Evolutionary conservation across 2,329 filamentous ascomycete genomes (phyloP).

Genomic region (Arthrobotrys sphaeroides): DNA sequence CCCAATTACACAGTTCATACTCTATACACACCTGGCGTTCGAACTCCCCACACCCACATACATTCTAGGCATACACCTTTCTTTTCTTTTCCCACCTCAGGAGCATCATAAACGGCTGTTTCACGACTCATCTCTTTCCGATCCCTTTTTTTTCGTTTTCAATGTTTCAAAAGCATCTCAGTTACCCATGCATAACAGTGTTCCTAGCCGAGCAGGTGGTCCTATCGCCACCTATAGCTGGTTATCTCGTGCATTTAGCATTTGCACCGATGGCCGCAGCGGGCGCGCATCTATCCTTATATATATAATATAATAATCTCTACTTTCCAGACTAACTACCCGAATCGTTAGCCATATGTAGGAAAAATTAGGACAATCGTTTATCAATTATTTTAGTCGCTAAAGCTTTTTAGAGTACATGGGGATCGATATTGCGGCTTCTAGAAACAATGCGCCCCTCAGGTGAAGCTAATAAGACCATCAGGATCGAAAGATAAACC

Average conservation of each 20-base stretch:
- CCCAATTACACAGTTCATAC: not conserved
- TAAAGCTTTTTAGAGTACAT: not conserved
- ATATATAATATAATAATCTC: not conserved
- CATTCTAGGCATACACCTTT: not conserved
- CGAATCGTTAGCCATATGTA: too few species aligned
- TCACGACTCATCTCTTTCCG: not conserved
- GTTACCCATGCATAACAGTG: not conserved
- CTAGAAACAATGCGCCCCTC: not conserved
- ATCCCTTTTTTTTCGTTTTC: not conserved
- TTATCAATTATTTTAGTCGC: too few species aligned
- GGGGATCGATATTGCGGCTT: not conserved
- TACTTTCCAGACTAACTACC: not conserved
- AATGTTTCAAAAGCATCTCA: not conserved
- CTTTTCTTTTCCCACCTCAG: too few species aligned
- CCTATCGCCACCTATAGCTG: too few species aligned
- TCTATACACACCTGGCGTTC: not conserved
- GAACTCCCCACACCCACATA: not conserved
- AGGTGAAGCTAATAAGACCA: not conserved
- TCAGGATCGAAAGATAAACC: not conserved
- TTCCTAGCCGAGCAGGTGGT: too few species aligned
- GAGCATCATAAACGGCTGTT: not conserved
- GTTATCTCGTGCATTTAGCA: too few species aligned
- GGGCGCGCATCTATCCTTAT: not conserved
- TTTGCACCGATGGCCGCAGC: too few species aligned
- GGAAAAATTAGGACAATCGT: too few species aligned